Evolutionary conservation across 176 grass and related monocot species (phyloP).

Genomic region (Phoenix dactylifera): DNA sequence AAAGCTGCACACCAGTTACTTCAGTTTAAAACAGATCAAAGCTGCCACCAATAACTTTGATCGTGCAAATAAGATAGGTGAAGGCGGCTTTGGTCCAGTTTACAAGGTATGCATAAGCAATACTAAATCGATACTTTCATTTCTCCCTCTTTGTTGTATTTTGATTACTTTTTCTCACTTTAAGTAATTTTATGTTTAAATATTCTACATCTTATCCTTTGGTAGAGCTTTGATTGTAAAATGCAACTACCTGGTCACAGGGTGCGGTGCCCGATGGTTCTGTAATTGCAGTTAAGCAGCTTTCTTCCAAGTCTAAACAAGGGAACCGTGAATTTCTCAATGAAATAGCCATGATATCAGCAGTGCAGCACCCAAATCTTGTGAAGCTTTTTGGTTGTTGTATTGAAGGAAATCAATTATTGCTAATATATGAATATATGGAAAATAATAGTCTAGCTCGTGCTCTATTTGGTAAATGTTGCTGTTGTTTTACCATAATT

Average conservation of each 20-base stretch:
- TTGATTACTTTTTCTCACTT: not conserved
- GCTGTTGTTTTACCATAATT: not conserved
- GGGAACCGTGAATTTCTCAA: constrained; percentile 12
- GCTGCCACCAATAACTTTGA: constrained; percentile 7
- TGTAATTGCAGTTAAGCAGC: too few relatives aligned
- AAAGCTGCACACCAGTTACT: not conserved
- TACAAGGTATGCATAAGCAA: not conserved
- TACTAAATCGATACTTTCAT: too few relatives aligned
- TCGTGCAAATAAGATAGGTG: constrained; percentile 14
- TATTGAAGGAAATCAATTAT: constrained; percentile 6
- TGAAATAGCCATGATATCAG: constrained; percentile 12
- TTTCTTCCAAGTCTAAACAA: too few relatives aligned
- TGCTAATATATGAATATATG: constrained; percentile 10
- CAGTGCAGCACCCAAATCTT: constrained; percentile 9
- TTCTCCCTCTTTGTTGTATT: too few relatives aligned
- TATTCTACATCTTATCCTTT: too few relatives aligned
- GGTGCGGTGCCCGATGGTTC: too few relatives aligned
- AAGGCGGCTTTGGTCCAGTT: constrained; percentile 15
- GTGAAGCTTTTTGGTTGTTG: constrained; percentile 12
- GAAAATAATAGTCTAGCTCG: constrained; percentile 17
- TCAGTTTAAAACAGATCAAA: constrained; percentile 14
- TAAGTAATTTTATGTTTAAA: not conserved
- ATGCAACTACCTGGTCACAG: too few relatives aligned
- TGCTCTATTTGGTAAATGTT: constrained; percentile 3
- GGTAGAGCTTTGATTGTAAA: too few relatives aligned